Evolutionary conservation across 2,329 filamentous ascomycete species (phyloP), one percentile per base, ranked within the genome.

Genomic region (Claviceps monticola): DNA sequence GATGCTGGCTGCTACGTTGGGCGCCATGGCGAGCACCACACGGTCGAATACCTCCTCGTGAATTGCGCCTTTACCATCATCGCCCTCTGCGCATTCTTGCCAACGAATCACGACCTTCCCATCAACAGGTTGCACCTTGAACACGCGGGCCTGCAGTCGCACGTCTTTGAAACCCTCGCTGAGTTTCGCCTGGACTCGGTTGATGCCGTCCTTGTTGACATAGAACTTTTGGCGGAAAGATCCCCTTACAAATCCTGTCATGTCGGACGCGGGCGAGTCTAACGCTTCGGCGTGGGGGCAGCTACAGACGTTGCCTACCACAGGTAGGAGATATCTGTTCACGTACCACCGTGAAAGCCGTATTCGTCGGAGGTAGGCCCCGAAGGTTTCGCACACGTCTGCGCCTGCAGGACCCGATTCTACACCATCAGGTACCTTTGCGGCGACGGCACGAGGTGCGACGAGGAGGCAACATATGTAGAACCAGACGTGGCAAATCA

Each of bases 1-100:
- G 13, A 81, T 66, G 5, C 61, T 61, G 5, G 67, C 71, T 0
- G 73, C 74, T 4, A 77, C 69, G 55, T 78, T 70, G 0, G 78
- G 78, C 0, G 76, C 72, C 1, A 80, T 74, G 0, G 75, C 76
- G 1, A 81, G 63, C 23, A 81, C 63, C 0, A 78, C 74, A 2
- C 66, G 67, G 50, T 80, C 75, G 50, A 79, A 79, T 0, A 57
- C 50, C 17, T 72, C 66, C 23, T 65, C 57, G n/a, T 37, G 34
- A 19, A 57, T 13, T 16, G 52, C 14, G 4, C 48, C 54, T 1
- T 49, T 19, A 16, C 44, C 52, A 14, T 58, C 21, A 16, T 44
- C 52, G 13, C 58, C 56, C 5, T 44, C 14, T 1, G 43, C 54
- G 7, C 57, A 54, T 57, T 34, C 29, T 34, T 59, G 57, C 71